Evolutionary conservation across 805 yeast species (phyloP).

Genomic region (Pichia membranifaciens): DNA sequence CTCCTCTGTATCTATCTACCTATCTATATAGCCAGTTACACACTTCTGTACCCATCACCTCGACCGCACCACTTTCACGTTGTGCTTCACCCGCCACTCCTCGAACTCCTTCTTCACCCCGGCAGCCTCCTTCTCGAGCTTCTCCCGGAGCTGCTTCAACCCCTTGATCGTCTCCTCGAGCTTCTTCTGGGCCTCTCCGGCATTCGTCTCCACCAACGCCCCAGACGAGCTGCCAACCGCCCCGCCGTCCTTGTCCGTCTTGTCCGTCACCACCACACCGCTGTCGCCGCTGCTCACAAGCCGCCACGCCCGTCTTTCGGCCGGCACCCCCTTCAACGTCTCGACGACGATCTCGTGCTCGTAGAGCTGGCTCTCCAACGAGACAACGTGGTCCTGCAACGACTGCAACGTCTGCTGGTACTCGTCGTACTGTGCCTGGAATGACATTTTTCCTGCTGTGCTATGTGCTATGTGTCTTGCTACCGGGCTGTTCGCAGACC

Average conservation of each 20-base stretch:
- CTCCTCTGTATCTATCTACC: too few species aligned
- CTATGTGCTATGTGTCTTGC: neutral
- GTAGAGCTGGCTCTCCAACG: constrained; percentile 42
- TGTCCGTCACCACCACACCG: constrained; percentile 26
- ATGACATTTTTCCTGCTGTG: constrained; percentile 10
- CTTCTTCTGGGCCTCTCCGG: constrained; percentile 65
- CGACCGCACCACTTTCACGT: constrained; percentile 41
- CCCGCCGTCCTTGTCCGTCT: neutral
- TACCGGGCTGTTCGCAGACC: neutral
- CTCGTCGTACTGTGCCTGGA: constrained; percentile 46
- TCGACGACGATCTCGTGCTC: constrained; percentile 50
- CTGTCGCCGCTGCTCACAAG: constrained; percentile 72
- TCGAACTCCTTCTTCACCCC: constrained; percentile 38
- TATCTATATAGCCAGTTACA: neutral
- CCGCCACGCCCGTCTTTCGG: constrained; percentile 73
- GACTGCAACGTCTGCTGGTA: constrained; percentile 45
- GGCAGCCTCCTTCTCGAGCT: constrained; percentile 35
- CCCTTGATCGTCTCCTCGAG: constrained; percentile 52
- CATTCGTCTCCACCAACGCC: constrained; percentile 76
- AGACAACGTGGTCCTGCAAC: constrained; percentile 40
- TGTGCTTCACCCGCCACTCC: constrained; percentile 45
- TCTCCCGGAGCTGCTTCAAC: constrained; percentile 34
- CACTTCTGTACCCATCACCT: constrained; percentile 8
- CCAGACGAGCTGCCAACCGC: neutral
- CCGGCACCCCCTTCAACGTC: constrained; percentile 47